These are phyloP conservation scores for Pythium insidiosum DNA, from an alignment of 352 stramenopile genomes.

Conservation along the genomic window DNA sequence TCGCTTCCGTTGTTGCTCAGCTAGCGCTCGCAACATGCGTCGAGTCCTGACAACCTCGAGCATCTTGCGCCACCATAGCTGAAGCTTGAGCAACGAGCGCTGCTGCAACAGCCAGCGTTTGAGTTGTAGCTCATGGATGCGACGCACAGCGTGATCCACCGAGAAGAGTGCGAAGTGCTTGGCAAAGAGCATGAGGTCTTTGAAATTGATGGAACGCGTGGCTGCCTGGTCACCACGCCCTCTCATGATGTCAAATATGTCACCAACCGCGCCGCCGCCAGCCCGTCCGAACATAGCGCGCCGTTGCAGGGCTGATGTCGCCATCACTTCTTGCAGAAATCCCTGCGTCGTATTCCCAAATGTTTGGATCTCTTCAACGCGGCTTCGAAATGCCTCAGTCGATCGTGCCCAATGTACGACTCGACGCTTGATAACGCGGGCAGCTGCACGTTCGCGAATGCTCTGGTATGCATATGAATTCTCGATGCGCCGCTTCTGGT, in stretches of 20 bases:
- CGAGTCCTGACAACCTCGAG: constrained; percentile 28
- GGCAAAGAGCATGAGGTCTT: constrained; percentile 50
- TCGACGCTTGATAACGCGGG: constrained; percentile 51
- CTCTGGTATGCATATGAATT: constrained; percentile 51
- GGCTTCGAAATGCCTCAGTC: constrained; percentile 36
- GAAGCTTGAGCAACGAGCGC: constrained; percentile 50
- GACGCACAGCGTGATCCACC: constrained; percentile 51
- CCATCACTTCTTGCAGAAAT: constrained; percentile 40
- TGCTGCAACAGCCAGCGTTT: constrained; percentile 39
- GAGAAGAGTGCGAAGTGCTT: constrained; percentile 64
- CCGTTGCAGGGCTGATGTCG: too few species aligned
- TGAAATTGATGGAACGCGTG: constrained; percentile 34
- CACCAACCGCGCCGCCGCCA: background rate
- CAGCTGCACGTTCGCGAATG: constrained; percentile 43
- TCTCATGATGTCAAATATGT: constrained; percentile 41
- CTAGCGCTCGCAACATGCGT: constrained; percentile 31
- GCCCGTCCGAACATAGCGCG: background rate
- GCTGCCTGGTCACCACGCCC: constrained; percentile 12
- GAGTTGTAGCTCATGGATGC: constrained; percentile 41
- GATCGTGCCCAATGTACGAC: constrained; percentile 43
- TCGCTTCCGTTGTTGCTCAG: constrained; percentile 35
- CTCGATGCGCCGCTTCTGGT: constrained; percentile 9
- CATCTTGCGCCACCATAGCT: constrained; percentile 47
- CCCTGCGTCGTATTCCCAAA: constrained; percentile 52
- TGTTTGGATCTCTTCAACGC: constrained; percentile 48